Evolutionary conservation across 1,139 yeast species (phyloP).

Genomic region (Yamadazyma blattariae): DNA sequence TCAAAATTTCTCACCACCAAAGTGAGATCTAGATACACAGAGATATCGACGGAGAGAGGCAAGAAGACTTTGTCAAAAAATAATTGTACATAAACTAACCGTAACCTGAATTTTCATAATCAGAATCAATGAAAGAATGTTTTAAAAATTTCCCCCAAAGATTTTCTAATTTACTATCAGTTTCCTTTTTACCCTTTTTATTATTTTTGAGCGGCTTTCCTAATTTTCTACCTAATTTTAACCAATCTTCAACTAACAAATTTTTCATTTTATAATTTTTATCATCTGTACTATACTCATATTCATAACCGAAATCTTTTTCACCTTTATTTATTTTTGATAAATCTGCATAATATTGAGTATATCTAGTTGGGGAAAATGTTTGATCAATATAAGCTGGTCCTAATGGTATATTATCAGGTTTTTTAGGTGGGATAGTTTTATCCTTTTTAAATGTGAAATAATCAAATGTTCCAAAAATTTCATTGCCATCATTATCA

Average conservation of each 20-base stretch:
- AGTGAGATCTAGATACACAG: slow-evolving; percentile 2
- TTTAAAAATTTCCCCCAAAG: slow-evolving; percentile 46
- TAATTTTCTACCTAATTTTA: slow-evolving; percentile 52
- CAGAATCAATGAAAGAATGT: slow-evolving; percentile 61
- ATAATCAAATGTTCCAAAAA: slow-evolving; percentile 10
- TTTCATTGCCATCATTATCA: background rate
- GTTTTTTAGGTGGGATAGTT: slow-evolving; percentile 67
- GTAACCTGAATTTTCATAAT: slow-evolving; percentile 51
- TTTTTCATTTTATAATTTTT: slow-evolving; percentile 51
- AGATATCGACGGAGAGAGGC: background rate
- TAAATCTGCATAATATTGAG: slow-evolving; percentile 70
- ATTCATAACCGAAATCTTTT: slow-evolving; percentile 52
- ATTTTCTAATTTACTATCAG: slow-evolving; percentile 16
- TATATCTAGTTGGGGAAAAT: slow-evolving; percentile 69
- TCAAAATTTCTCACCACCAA: background rate
- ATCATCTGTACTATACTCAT: slow-evolving; percentile 70
- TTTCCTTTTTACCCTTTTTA: slow-evolving; percentile 2
- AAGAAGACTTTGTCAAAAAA: too few relatives aligned
- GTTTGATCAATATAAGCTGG: slow-evolving; percentile 74
- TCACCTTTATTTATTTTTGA: slow-evolving; percentile 45
- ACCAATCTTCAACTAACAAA: slow-evolving; percentile 59
- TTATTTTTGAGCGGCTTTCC: slow-evolving; percentile 35
- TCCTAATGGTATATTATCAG: slow-evolving; percentile 52
- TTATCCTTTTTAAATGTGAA: slow-evolving; percentile 43
- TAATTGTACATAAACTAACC: slow-evolving; percentile 18